Evolutionary conservation across 2,329 filamentous ascomycete species (phyloP), one percentile per base, ranked within the genome.

Genomic region (Neurospora sp.): DNA sequence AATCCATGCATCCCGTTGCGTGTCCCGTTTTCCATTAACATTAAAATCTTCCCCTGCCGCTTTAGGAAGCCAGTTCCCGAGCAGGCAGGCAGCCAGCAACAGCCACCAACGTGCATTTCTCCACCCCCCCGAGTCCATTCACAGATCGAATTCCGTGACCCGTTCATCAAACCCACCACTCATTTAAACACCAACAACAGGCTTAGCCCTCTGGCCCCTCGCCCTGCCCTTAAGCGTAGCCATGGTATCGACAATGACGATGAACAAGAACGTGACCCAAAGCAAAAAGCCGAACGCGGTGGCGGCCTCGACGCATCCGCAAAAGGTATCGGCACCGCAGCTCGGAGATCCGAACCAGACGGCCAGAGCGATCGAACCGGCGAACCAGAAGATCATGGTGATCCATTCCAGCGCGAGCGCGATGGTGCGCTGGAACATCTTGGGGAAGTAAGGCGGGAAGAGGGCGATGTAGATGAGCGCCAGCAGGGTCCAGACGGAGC

Each of bases 371-470:
- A 96, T 89, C 75, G 93, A 91, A 6, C 92, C 93, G 0, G 91
- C 89, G 77, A 97, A 96, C 93, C 93, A 97, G 83, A 96, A 96
- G 70, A 96, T 84, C 81, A 91, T 89, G 10, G 92, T 96, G 33
- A 96, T 74, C 66, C 83, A 83, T 76, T 96, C 91, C 39, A 92
- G 83, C 1, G 76, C 88, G 19, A 94, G 82, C 17, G 93, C 86
- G 65, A 85, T 87, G 67, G 88, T 87, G 68, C 85, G 86, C 79
- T 92, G 88, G 75, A 89, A 89, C 11, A 88, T 75, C 33, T 82
- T 82, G 3, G 86, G 83, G 75, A 88, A 82, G 80, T 88, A 89
- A 62, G 86, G 81, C 0, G 92, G 91, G 2, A 89, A 83, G 67
- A 94, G 72, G 75, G 88, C 84, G 71, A 96, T 85, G 79, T 93